A percentile compares a stretch with the other conserved stretches of the same genome.
Evolutionary conservation across 345 rosid species (phyloP).

Genomic region (Trapa bicornis): DNA sequence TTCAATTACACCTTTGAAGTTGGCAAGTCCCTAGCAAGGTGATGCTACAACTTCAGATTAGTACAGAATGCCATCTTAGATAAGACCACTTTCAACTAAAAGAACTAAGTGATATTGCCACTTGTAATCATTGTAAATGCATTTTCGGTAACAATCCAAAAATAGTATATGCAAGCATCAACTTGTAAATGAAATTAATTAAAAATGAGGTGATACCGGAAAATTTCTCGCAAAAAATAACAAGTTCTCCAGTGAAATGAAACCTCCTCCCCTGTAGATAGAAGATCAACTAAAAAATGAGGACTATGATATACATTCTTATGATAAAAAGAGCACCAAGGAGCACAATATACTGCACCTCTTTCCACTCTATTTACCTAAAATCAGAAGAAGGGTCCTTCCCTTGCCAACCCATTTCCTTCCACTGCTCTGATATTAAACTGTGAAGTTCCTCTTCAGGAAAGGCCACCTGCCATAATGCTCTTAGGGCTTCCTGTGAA

Average conservation of each 20-base stretch:
- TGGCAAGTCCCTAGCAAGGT: no score
- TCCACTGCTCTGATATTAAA: constrained; percentile 96
- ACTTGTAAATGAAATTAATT: constrained; percentile 1
- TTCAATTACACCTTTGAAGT: no score
- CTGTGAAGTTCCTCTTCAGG: constrained; percentile 83
- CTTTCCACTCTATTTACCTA: constrained; percentile 32
- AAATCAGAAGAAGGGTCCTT: constrained; percentile 99
- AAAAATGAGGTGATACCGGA: constrained; percentile 34
- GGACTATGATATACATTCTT: not conserved
- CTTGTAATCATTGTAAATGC: not conserved
- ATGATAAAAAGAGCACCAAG: not conserved
- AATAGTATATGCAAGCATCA: not conserved
- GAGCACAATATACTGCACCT: not conserved
- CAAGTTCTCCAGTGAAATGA: constrained; percentile 94
- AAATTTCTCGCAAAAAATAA: constrained; percentile 74
- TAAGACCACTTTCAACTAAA: not conserved
- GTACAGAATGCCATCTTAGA: not conserved
- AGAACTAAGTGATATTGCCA: not conserved
- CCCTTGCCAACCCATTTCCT: constrained; percentile 99
- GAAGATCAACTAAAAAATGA: not conserved
- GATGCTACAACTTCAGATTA: not conserved
- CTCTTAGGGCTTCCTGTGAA: constrained; percentile 71
- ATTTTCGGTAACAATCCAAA: not conserved
- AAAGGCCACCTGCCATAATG: constrained; percentile 80
- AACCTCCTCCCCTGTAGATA: constrained; percentile 87